phyloP scores from a whole-genome alignment of 129 eudicot species.

The Artemisia tridentata region DNA sequence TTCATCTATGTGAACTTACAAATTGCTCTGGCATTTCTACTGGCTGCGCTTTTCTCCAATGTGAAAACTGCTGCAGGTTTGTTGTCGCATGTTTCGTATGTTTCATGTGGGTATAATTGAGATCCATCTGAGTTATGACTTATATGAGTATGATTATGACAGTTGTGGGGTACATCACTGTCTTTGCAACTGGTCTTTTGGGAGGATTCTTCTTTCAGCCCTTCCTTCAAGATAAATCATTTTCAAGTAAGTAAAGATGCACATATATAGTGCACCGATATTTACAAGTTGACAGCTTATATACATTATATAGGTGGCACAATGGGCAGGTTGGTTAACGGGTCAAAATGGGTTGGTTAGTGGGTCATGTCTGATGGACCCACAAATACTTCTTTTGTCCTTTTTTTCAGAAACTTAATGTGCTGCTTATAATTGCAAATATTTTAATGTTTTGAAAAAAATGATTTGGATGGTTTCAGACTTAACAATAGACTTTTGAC shows the following conservation, averaged over 20 bases:
- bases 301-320: no score
- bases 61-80: constrained; percentile 86
- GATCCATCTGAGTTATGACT: constrained; percentile 9
- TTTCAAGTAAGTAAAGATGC: constrained; percentile 66
- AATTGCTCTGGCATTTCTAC: constrained; percentile 71
- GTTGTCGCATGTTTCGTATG: constrained; percentile 14
- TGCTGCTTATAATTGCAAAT: no score
- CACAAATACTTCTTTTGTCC: no score
- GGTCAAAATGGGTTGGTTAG: no score
- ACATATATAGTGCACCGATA: not conserved
- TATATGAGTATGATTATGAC: constrained; percentile 31
- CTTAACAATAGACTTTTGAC: no score
- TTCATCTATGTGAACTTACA: constrained; percentile 82
- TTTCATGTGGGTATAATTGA: constrained; percentile 4
- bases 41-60: constrained; percentile 71
- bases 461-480: no score
- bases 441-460: no score
- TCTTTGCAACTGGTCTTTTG: constrained; percentile 79
- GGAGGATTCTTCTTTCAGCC: constrained; percentile 75
- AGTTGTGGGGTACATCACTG: constrained; percentile 85
- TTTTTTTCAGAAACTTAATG: no score
- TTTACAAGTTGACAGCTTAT: no score
- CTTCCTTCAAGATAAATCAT: constrained; percentile 76
- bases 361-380: no score
- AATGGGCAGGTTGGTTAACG: no score